Percentiles rank a stretch among this genome's conserved stretches.
phyloP scores from a whole-genome alignment of 78 protist genomes.

The Tieghemostelium lacteum region DNA sequence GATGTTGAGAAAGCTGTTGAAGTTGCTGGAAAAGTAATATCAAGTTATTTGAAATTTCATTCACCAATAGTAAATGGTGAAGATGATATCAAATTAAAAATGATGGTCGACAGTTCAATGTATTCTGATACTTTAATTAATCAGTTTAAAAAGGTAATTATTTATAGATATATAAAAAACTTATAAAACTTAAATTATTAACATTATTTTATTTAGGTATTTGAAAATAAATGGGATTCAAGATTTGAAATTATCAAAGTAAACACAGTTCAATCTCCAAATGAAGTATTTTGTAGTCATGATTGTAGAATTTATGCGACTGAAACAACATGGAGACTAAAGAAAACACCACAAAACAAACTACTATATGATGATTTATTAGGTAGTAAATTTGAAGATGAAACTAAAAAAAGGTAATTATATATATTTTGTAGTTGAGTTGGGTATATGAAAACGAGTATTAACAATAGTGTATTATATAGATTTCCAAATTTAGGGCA shows the following conservation, averaged over 20 bases:
- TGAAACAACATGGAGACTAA: constrained; percentile 69
- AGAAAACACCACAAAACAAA: constrained; percentile 56
- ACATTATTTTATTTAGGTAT: not conserved
- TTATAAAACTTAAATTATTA: not conserved
- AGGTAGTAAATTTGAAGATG: constrained; percentile 1
- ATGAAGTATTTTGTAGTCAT: constrained; percentile 9
- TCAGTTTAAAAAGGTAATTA: constrained; percentile 29
- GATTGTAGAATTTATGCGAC: constrained; percentile 33
- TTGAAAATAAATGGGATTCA: constrained; percentile 33
- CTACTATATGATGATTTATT: constrained; percentile 20
- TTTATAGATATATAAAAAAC: not conserved
- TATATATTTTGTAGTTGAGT: no score
- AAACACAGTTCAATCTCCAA: constrained; percentile 3
- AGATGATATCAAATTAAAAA: constrained; percentile 56
- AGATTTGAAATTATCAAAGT: constrained; percentile 38
- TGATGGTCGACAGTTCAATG: constrained; percentile 31
- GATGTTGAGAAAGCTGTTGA: constrained; percentile 42
- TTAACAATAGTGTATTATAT: no score
- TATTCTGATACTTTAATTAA: constrained; percentile 9
- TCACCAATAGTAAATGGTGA: no score
- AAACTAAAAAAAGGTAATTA: not conserved
- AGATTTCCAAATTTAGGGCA: constrained; percentile 42
- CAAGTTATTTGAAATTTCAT: constrained; percentile 34
- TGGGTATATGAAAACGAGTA: no score
- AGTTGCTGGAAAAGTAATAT: constrained; percentile 32